These are phyloP conservation scores for Halteria grandinella DNA, from an alignment of 73 alveolate genomes.

Conservation along the genomic window DNA sequence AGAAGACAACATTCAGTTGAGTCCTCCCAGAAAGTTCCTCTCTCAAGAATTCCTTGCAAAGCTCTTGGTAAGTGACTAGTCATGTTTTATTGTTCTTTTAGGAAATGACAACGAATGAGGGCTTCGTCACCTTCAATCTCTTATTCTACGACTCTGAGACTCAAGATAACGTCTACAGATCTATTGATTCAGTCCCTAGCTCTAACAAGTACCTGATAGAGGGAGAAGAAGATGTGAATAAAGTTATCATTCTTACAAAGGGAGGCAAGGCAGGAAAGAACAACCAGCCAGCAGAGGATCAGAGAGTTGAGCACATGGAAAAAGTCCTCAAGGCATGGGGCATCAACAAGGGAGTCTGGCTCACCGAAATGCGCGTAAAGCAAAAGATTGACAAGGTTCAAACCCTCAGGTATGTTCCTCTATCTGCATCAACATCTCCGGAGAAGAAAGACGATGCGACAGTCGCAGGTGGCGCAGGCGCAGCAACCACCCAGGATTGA, in stretches of 20 bases:
- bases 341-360: conserved; percentile 33
- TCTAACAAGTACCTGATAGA: conserved; percentile 1
- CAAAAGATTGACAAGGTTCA: conserved; percentile 26
- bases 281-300: no score
- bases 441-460: no score
- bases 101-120: conserved; percentile 21
- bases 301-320: conserved; percentile 6
- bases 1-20: not conserved
- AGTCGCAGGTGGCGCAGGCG: no score
- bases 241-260: conserved; percentile 10
- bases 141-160: conserved; percentile 16
- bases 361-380: conserved; percentile 39
- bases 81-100: no score
- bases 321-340: conserved; percentile 43
- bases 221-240: conserved; percentile 51
- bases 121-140: not conserved
- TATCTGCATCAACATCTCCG: no score
- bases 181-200: not conserved
- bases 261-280: no score
- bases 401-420: not conserved
- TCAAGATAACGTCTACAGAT: not conserved
- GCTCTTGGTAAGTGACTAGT: not conserved
- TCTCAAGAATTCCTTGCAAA: conserved; percentile 3
- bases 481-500: no score
- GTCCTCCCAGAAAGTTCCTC: conserved; percentile 40